Evolutionary conservation across 1,284 basidiomycete species (phyloP).

Genomic region (Omphalotus olearius): DNA sequence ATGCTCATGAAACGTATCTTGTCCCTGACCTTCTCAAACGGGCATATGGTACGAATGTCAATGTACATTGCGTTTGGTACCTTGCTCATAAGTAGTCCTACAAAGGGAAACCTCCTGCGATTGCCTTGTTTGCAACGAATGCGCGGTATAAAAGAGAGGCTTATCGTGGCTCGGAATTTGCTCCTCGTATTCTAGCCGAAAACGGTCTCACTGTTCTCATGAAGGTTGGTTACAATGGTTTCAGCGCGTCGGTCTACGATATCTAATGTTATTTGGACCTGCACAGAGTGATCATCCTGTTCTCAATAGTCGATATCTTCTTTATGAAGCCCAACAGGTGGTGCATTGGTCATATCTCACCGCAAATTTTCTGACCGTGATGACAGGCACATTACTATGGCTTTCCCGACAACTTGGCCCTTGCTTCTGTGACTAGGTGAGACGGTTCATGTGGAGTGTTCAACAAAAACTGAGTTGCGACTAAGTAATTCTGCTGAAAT

Average conservation of each 20-base stretch:
- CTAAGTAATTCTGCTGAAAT: slow-evolving; percentile 34
- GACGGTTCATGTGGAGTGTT: neutral
- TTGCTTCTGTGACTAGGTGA: slow-evolving; percentile 62
- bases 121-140: slow-evolving; percentile 76
- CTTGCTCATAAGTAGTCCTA: neutral
- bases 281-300: slow-evolving; percentile 67
- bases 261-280: neutral
- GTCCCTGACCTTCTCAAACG: slow-evolving; percentile 76
- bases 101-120: slow-evolving; percentile 56
- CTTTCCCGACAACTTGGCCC: slow-evolving; percentile 56
- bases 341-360: neutral
- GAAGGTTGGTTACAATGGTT: slow-evolving; percentile 41
- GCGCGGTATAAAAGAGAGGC: slow-evolving; percentile 75
- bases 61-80: neutral
- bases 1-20: slow-evolving; percentile 84
- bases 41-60: slow-evolving; percentile 48
- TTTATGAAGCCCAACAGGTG: slow-evolving; percentile 85
- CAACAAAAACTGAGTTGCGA: too few relatives aligned
- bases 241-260: neutral
- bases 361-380: neutral
- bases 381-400: slow-evolving; percentile 63
- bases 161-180: slow-evolving; percentile 76
- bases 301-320: slow-evolving; percentile 73
- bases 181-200: slow-evolving; percentile 67
- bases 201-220: slow-evolving; percentile 63